Percentiles rank a stretch among this genome's conserved stretches.
Conservation (phyloP, 805 yeast genomes). For the Lipomyces kockii region DNA sequence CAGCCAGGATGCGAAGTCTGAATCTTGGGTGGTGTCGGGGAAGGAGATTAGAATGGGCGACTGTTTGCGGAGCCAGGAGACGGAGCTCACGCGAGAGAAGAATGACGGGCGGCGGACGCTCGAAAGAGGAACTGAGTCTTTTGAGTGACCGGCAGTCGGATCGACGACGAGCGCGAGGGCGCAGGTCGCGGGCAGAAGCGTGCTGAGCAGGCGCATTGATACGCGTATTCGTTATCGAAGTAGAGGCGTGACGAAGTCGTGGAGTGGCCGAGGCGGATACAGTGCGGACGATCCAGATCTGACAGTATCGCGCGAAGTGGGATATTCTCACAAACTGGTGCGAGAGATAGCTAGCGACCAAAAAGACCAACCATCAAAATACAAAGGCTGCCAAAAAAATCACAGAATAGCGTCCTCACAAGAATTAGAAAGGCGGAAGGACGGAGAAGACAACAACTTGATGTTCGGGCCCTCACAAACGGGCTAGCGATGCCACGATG, state of each 20-base stretch:
- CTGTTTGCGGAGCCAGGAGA: background rate
- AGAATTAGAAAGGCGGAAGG: too few species aligned
- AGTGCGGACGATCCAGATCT: background rate
- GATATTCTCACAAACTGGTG: background rate
- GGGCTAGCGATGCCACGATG: too few species aligned
- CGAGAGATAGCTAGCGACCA: too few species aligned
- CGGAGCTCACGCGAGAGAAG: background rate
- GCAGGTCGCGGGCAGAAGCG: background rate
- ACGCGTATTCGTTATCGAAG: background rate
- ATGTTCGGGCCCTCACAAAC: too few species aligned
- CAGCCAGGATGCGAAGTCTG: constrained; percentile 57
- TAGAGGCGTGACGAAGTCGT: background rate
- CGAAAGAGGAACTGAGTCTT: background rate
- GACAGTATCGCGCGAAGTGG: background rate
- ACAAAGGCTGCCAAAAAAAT: too few species aligned
- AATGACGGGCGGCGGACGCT: background rate
- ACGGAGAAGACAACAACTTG: too few species aligned
- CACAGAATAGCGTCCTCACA: too few species aligned
- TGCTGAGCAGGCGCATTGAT: background rate
- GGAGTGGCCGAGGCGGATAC: background rate
- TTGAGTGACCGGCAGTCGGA: background rate
- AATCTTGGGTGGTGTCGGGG: background rate
- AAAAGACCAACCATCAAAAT: too few species aligned
- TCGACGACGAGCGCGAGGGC: background rate
- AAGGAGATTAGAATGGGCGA: background rate